These are phyloP conservation scores for Cornus suecica DNA, from an alignment of 148 eudicot species.

Conservation along the genomic window DNA sequence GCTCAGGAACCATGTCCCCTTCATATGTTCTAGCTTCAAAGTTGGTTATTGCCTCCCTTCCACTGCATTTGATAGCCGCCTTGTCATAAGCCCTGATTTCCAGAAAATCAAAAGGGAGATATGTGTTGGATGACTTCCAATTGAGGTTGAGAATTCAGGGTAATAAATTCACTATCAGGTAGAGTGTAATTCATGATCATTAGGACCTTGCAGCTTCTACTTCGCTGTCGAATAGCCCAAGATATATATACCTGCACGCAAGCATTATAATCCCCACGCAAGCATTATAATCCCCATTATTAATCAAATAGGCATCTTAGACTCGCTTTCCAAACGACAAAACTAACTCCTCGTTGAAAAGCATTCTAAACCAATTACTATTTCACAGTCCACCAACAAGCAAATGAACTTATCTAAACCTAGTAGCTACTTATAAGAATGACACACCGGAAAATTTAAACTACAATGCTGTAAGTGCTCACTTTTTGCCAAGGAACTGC, in stretches of 20 bases:
- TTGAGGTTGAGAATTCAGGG: slow-evolving; percentile 16
- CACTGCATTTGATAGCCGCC: slow-evolving; percentile 85
- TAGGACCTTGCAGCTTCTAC: slow-evolving; percentile 91
- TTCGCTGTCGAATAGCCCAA: slow-evolving; percentile 92
- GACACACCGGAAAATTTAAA: neutral
- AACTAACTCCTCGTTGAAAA: neutral
- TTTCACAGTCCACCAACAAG: neutral
- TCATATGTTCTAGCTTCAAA: slow-evolving; percentile 66
- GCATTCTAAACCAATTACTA: slow-evolving; percentile 1
- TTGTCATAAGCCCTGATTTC: slow-evolving; percentile 79
- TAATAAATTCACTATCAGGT: slow-evolving; percentile 18
- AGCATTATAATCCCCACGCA: slow-evolving; percentile 15
- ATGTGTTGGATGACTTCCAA: slow-evolving; percentile 20
- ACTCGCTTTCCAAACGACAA: neutral
- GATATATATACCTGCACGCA: slow-evolving; percentile 87
- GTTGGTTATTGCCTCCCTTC: slow-evolving; percentile 86
- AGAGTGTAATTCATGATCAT: slow-evolving; percentile 26
- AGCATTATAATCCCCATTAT: slow-evolving; percentile 36
- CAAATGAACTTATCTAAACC: neutral
- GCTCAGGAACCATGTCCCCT: slow-evolving; percentile 34
- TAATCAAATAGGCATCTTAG: slow-evolving; percentile 21
- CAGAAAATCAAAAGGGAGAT: slow-evolving; percentile 18
- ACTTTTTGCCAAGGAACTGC: slow-evolving; percentile 91
- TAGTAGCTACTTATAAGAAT: neutral
- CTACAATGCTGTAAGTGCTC: slow-evolving; percentile 17